Base-by-base conservation (phyloP, 2,329 filamentous ascomycete genomes). In the Sclerotinia nivalis region DNA sequence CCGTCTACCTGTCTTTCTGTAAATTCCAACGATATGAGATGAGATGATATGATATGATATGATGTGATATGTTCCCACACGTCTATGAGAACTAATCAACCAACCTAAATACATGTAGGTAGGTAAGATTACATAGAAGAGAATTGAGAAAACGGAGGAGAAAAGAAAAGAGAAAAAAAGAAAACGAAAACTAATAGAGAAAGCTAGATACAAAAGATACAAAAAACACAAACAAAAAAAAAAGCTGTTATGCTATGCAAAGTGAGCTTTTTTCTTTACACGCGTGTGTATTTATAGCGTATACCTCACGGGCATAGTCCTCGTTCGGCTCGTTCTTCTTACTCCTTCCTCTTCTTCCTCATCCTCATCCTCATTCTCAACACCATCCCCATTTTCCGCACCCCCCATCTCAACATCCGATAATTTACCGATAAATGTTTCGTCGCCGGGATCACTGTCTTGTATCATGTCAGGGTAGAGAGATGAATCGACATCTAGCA, bases 331-430 rank as follows among this genome's bases (percentile, higher is more conserved):
- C 20, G 58, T 69, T 65, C 52, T 66, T 25, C 68, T 43, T 15
- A 50, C 50, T 34, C 15, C 12, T 18, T 28, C n/a, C 13, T 47
- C 43, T 60, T 66, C 62, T 25, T 64, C 49, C 6, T 40, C 25
- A 0, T 47, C 49, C 4, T 25, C 37, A 22, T 25, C 3, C 5
- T 52, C 49, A 20, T 34, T 25, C 2, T 45, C n/a, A 13, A 25
- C 18, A 2, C 28, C 54, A 25, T 25, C 20, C 8, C 47, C 59
- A 12, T 45, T 49, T 9, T 52, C 59, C 22, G 56, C 45, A 13
- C 43, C 66, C 28, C 25, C n/a, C 56, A 62, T 68, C 6, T 68
- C 56, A 4, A 62, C 28, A 62, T 68, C 56, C 1, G 43, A 64
- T 2, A 18, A 10, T 12, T 52, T 18, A 0, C 47, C 47, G 1